These are phyloP conservation scores for Apodospora peruviana DNA, from an alignment of 495 filamentous ascomycete genomes.

Conservation along the genomic window DNA sequence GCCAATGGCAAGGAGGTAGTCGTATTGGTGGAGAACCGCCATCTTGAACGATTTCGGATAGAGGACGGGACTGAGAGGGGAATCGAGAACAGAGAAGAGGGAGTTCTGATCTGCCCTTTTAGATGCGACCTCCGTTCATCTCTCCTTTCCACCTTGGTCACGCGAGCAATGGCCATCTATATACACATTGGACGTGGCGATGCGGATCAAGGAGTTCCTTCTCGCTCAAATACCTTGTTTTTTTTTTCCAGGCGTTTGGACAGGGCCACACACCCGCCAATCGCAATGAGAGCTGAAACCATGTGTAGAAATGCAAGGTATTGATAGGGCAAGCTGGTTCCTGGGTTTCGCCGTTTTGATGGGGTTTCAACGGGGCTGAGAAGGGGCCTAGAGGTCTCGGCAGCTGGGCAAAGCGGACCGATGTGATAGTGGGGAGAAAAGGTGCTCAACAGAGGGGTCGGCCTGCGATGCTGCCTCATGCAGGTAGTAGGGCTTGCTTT, in stretches of 20 bases:
- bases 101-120: background rate
- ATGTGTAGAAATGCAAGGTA: background rate
- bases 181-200: background rate
- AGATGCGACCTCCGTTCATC: background rate
- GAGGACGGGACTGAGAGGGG: background rate
- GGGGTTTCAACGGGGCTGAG: background rate
- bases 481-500: background rate
- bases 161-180: background rate
- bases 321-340: background rate
- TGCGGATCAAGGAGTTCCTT: background rate
- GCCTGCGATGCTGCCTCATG: background rate
- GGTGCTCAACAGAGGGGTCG: background rate
- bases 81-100: background rate
- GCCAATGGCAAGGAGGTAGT: conserved; percentile 70
- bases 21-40: conserved; percentile 46
- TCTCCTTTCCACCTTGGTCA: background rate
- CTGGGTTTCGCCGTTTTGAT: background rate
- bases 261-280: background rate
- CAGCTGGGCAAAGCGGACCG: background rate
- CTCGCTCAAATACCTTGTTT: background rate
- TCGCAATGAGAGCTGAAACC: background rate
- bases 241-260: background rate
- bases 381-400: background rate
- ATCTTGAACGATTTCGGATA: background rate
- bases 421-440: background rate